A percentile compares a stretch with the other conserved stretches of the same genome.
Evolutionary conservation across 2,329 filamentous ascomycete species (phyloP).

Genomic region (Trichoderma afroharzianum): DNA sequence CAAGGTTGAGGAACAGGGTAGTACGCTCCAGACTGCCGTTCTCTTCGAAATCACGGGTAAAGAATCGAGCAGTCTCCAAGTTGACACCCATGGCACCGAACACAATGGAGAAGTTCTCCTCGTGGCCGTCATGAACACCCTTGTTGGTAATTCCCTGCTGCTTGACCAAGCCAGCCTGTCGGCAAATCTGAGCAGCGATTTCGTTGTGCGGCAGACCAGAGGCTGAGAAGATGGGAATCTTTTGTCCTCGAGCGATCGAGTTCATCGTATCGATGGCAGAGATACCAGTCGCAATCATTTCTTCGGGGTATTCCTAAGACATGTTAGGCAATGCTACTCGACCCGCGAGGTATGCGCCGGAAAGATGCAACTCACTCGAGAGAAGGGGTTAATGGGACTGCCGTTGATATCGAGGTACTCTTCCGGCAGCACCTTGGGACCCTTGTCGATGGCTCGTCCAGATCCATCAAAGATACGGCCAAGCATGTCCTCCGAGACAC

Average conservation of each 20-base stretch:
- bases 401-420: conserved; percentile 99
- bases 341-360: background rate
- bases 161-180: conserved; percentile 90
- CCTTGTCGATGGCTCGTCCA: conserved; percentile 96
- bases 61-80: conserved; percentile 97
- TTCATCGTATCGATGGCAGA: conserved; percentile 99
- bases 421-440: conserved; percentile 94
- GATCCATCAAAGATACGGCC: conserved; percentile 98
- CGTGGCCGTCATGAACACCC: conserved; percentile 91
- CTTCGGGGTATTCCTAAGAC: conserved; percentile 87
- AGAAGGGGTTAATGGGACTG: conserved; percentile 97
- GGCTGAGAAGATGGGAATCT: conserved; percentile 99
- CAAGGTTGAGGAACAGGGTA: conserved; percentile 97
- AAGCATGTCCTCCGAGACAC: conserved; percentile 99
- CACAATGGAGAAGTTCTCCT: conserved; percentile 99
- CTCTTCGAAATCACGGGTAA: conserved; percentile 97
- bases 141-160: conserved; percentile 77
- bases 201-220: conserved; percentile 98
- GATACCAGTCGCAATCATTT: conserved; percentile 99
- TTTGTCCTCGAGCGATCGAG: conserved; percentile 96
- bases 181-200: conserved; percentile 97
- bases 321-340: conserved; percentile 11
- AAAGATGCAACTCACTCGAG: conserved; percentile 58
- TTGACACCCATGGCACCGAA: conserved; percentile 99
- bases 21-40: conserved; percentile 97